A percentile compares a stretch with the other conserved stretches of the same genome.
Evolutionary conservation across 2,329 filamentous ascomycete genomes (phyloP).

Genomic region (Apiospora phragmitis): DNA sequence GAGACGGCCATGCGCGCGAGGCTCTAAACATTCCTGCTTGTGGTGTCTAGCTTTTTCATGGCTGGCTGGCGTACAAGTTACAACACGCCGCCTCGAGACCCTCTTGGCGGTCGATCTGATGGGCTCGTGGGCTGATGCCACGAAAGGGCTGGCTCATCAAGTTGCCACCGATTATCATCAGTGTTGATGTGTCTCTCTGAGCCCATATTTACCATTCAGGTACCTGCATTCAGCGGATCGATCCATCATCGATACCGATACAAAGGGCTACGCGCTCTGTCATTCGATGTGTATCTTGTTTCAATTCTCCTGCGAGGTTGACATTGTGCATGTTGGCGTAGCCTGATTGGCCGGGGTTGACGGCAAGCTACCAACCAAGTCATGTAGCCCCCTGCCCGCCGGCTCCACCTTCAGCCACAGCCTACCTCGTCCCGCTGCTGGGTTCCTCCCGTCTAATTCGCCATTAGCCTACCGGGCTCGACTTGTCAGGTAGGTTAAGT

Average conservation of each 20-base stretch:
- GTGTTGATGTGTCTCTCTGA: neutral
- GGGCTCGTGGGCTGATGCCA: neutral
- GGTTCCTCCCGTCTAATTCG: neutral
- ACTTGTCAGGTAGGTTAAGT: neutral
- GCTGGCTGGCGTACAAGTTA: neutral
- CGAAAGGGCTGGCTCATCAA: neutral
- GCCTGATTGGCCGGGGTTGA: neutral
- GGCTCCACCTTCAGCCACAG: slow-evolving; percentile 3
- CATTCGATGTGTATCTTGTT: neutral
- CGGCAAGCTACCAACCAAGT: neutral
- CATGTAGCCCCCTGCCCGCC: neutral
- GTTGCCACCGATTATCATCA: neutral
- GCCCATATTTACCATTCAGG: neutral
- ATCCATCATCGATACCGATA: neutral
- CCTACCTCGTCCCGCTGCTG: neutral
- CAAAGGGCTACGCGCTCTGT: neutral
- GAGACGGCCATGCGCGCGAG: neutral
- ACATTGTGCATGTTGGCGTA: neutral
- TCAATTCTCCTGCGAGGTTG: slow-evolving; percentile 1
- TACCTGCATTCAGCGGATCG: neutral
- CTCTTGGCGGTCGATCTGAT: neutral
- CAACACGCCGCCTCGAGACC: neutral
- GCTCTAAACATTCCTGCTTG: neutral
- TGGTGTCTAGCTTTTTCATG: neutral
- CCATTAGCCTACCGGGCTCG: neutral